Evolutionary conservation across 495 filamentous ascomycete species (phyloP), one percentile per base, ranked within the genome.

Genomic region (Platismatia glauca): DNA sequence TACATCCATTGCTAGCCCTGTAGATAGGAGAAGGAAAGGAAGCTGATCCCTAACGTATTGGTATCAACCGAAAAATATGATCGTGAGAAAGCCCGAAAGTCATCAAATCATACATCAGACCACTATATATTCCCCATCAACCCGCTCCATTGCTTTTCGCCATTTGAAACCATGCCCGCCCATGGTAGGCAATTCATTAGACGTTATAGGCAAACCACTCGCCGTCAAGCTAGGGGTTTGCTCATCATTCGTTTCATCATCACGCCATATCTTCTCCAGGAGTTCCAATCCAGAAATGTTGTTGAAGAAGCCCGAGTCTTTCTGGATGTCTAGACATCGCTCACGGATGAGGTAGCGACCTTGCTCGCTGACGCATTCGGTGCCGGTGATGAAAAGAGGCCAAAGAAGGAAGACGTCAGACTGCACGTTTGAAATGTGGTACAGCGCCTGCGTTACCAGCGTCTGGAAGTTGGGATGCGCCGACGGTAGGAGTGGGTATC

Each of bases 381-480:
- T 90, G 35, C 93, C 92, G 0, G 86, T 87, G 57, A 97, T 87
- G 71, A 96, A 96, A 13, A 97, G 80, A 12, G 93, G 92, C 93
- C 93, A 97, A 3, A 97, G 84, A 31, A 97, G 77, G 68, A 94
- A 96, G 70, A 95, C 93, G 72, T 94, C 89, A 3, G 86, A 82
- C 63, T 89, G 82, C 29, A 96, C 86, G 57, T 84, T 84, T 18
- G 84, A 84, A 43, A 95, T 86, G 72, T 94, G 91, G 71, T 85
- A 87, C 57, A 96, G 79, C 13, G 92, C 86, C 60, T 87, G 84
- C 61, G 82, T 82, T 44, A 96, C 90, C 5, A 95, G 82, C 58
- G 84, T 85, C 70, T 93, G 90, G 74, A 96, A 89, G 66, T 89
- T 89, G 57, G 86, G 83, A 70, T 93, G 83, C 13, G 80, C 79